These are phyloP conservation scores for Monosporozyma unispora DNA, from an alignment of 805 yeast species.

Conservation along the genomic window DNA sequence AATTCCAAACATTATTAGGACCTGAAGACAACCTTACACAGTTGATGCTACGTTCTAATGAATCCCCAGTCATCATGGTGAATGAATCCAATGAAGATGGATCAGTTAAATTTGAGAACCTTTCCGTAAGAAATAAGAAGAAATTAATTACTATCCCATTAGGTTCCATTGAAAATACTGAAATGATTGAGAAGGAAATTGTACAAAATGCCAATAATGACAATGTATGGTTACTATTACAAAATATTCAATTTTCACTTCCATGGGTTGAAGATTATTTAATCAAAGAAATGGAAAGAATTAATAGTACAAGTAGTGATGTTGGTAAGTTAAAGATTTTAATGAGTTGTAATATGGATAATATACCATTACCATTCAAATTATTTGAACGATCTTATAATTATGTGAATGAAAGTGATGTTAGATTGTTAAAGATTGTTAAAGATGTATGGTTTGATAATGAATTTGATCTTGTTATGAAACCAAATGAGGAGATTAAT, in stretches of 20 bases:
- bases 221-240: constrained; percentile 59
- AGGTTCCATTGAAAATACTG: constrained; percentile 64
- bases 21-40: not conserved
- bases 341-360: constrained; percentile 50
- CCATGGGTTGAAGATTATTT: constrained; percentile 48
- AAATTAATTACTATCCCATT: constrained; percentile 45
- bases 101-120: constrained; percentile 39
- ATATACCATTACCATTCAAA: constrained; percentile 45
- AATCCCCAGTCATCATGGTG: constrained; percentile 38
- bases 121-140: constrained; percentile 30
- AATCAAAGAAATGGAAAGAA: constrained; percentile 36
- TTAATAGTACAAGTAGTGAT: not conserved
- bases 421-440: constrained; percentile 34
- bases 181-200: constrained; percentile 48
- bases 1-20: not conserved
- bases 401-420: constrained; percentile 51
- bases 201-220: constrained; percentile 39
- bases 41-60: not conserved
- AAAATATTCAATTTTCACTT: constrained; percentile 69
- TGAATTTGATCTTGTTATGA: not conserved
- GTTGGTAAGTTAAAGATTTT: constrained; percentile 40
- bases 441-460: constrained; percentile 10
- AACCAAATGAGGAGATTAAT: constrained; percentile 27
- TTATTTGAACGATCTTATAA: constrained; percentile 43
- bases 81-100: constrained; percentile 63